These are phyloP conservation scores for Eucalyptus leucophloia DNA, from an alignment of 345 rosid genomes.

Conservation along the genomic window DNA sequence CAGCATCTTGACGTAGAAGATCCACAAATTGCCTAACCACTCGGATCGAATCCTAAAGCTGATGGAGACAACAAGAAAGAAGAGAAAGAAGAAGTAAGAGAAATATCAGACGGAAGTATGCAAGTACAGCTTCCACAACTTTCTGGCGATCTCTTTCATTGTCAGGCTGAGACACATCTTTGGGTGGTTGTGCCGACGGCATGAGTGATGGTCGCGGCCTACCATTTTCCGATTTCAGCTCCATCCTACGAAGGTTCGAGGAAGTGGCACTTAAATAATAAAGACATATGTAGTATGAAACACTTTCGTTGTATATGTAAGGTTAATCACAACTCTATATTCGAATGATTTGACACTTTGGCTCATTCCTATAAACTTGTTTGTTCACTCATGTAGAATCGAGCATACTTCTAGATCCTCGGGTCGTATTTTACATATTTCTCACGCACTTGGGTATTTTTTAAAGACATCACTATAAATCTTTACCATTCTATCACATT, in stretches of 20 bases:
- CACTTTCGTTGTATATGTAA: neutral
- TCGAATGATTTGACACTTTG: neutral
- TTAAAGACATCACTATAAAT: neutral
- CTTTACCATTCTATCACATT: neutral
- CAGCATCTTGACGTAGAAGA: neutral
- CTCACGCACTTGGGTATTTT: neutral
- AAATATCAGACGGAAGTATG: neutral
- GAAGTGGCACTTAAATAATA: neutral
- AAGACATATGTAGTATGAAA: neutral
- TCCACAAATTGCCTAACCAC: neutral
- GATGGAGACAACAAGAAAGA: neutral
- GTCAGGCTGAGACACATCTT: neutral
- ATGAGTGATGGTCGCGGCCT: neutral
- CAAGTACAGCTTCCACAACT: neutral
- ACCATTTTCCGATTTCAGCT: neutral
- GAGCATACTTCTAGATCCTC: neutral
- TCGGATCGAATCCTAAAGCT: neutral
- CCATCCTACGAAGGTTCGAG: neutral
- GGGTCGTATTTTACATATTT: neutral
- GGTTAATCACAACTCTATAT: neutral
- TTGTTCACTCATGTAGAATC: neutral
- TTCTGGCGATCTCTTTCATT: neutral
- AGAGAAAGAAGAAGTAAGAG: neutral
- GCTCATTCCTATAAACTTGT: neutral
- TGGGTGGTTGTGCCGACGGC: neutral